Evolutionary conservation across 805 yeast species (phyloP).

Genomic region (Saccharomyces jurei): DNA sequence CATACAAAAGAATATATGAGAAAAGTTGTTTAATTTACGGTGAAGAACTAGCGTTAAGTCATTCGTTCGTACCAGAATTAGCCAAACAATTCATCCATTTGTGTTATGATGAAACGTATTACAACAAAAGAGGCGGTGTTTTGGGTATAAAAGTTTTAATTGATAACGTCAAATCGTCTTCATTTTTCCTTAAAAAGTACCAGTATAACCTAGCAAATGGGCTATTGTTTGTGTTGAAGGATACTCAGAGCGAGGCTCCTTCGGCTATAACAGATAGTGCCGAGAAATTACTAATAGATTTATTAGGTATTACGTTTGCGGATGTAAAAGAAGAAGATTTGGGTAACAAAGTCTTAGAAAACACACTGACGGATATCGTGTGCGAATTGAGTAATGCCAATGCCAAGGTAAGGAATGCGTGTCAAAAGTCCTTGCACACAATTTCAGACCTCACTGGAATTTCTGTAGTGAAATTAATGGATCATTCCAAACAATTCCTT

Average conservation of each 20-base stretch:
- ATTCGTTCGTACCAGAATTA: conserved; percentile 68
- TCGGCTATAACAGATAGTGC: conserved; percentile 68
- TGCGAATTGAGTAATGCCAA: conserved; percentile 90
- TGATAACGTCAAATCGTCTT: conserved; percentile 57
- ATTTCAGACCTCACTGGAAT: conserved; percentile 64
- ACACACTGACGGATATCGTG: conserved; percentile 79
- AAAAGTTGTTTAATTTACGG: conserved; percentile 66
- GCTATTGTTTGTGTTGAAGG: conserved; percentile 81
- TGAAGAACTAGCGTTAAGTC: conserved; percentile 54
- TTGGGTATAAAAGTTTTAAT: conserved; percentile 71
- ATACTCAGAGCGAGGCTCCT: conserved; percentile 84
- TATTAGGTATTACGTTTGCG: conserved; percentile 58
- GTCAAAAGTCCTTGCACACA: conserved; percentile 59
- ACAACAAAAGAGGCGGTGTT: conserved; percentile 82
- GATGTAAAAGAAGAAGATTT: conserved; percentile 52
- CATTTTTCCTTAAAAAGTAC: conserved; percentile 63
- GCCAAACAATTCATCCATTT: conserved; percentile 80
- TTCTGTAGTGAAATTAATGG: conserved; percentile 65
- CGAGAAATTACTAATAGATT: conserved; percentile 51
- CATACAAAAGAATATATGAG: conserved; percentile 53
- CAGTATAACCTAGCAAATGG: conserved; percentile 83
- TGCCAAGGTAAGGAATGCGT: conserved; percentile 69
- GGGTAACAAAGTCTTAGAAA: conserved; percentile 63
- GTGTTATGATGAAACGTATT: conserved; percentile 84
- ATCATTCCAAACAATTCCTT: conserved; percentile 73